These are phyloP conservation scores for Panaeolus cyanescens DNA, from an alignment of 768 basidiomycete genomes.

Conservation along the genomic window DNA sequence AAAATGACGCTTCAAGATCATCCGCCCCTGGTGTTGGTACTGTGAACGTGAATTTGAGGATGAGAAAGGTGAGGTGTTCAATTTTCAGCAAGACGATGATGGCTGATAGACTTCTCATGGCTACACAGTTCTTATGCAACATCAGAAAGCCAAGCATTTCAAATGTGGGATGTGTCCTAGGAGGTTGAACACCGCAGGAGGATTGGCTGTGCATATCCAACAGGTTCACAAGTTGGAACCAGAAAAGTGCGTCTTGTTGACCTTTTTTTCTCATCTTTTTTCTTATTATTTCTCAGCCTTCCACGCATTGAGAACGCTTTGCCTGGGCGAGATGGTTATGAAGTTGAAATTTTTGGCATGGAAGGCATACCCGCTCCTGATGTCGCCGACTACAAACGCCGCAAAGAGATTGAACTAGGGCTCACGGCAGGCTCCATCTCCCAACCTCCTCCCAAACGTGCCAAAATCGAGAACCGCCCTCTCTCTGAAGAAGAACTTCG, in stretches of 20 bases:
- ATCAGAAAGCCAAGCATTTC: slow-evolving; percentile 99
- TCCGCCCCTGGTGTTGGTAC: slow-evolving; percentile 98
- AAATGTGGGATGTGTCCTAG: slow-evolving; percentile 96
- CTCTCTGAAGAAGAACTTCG: slow-evolving; percentile 83
- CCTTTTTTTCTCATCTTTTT: not conserved
- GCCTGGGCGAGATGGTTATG: slow-evolving; percentile 95
- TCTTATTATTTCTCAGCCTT: slow-evolving; percentile 40
- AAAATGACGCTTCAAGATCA: slow-evolving; percentile 56
- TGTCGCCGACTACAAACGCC: slow-evolving; percentile 92
- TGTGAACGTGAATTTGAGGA: slow-evolving; percentile 99
- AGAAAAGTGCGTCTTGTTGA: slow-evolving; percentile 62
- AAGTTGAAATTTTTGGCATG: slow-evolving; percentile 99
- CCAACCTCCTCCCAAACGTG: slow-evolving; percentile 78
- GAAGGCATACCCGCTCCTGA: slow-evolving; percentile 96
- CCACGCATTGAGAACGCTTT: slow-evolving; percentile 96
- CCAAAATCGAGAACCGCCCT: slow-evolving; percentile 76
- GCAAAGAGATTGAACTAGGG: slow-evolving; percentile 93
- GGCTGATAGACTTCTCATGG: slow-evolving; percentile 1
- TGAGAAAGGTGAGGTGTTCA: slow-evolving; percentile 78
- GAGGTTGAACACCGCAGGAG: slow-evolving; percentile 95
- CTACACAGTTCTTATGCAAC: slow-evolving; percentile 88
- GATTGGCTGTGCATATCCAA: slow-evolving; percentile 96
- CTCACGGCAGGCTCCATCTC: slow-evolving; percentile 80
- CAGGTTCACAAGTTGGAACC: slow-evolving; percentile 99
- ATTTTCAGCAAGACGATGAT: not conserved